Conservation (phyloP, 106 monocot species). For the Gastrodia elata region DNA sequence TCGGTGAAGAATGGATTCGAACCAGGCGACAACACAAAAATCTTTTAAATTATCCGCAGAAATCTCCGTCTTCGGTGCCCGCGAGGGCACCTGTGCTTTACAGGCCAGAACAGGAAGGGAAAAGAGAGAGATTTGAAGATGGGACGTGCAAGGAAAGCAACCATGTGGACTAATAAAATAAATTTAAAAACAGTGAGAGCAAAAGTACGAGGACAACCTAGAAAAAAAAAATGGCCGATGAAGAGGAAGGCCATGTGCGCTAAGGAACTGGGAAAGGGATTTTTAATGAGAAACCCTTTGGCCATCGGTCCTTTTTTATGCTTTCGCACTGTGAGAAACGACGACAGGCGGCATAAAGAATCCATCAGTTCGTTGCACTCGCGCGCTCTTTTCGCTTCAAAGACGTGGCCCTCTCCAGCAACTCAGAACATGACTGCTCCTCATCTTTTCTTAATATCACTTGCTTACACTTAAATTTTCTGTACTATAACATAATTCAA, state of each 20-base stretch:
- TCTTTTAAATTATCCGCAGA: constrained; percentile 13
- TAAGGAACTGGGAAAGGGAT: constrained; percentile 2
- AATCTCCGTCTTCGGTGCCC: constrained; percentile 5
- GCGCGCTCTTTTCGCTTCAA: not conserved
- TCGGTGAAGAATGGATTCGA: not conserved
- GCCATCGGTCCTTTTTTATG: not conserved
- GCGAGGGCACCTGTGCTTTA: not conserved
- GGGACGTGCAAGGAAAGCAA: constrained; percentile 13
- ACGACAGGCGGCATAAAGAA: not conserved
- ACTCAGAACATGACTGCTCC: not conserved
- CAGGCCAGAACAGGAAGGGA: not conserved
- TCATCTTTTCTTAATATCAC: no score
- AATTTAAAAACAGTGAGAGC: constrained; percentile 14
- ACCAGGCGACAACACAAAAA: not conserved
- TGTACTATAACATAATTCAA: no score
- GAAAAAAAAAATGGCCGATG: constrained; percentile 17
- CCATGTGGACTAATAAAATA: constrained; percentile 30
- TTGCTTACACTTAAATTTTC: no score
- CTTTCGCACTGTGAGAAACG: not conserved
- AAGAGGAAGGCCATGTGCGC: constrained; percentile 23
- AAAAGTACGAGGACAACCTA: constrained; percentile 11
- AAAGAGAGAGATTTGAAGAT: constrained; percentile 12
- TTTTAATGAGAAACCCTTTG: not conserved
- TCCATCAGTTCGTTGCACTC: not conserved
- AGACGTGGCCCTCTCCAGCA: not conserved